Evolutionary conservation across 305 asterid species (phyloP).

Genomic region (Striga hermonthica): DNA sequence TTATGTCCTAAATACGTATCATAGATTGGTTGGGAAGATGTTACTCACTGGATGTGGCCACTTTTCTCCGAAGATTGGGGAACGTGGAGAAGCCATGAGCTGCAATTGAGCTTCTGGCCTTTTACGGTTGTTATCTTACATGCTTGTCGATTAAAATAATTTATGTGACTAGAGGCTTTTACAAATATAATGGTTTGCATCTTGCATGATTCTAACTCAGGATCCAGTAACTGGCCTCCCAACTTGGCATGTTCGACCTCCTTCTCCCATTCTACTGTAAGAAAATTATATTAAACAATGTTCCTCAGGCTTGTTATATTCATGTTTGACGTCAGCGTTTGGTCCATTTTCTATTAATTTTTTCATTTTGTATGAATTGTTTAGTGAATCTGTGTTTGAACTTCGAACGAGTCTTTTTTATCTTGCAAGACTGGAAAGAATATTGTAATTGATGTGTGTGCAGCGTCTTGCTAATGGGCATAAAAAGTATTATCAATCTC

Average conservation of each 20-base stretch:
- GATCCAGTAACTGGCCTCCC: slow-evolving; percentile 96
- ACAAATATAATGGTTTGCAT: slow-evolving; percentile 25
- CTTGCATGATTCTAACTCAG: slow-evolving; percentile 50
- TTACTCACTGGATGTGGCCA: slow-evolving; percentile 99
- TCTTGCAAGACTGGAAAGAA: slow-evolving; percentile 15
- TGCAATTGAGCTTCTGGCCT: slow-evolving; percentile 75
- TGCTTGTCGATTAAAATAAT: slow-evolving; percentile 28
- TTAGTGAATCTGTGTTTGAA: not conserved
- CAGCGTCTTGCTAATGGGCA: slow-evolving; percentile 6
- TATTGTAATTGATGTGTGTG: slow-evolving; percentile 13
- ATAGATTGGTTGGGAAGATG: slow-evolving; percentile 90
- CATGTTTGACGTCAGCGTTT: slow-evolving; percentile 7
- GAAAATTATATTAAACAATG: slow-evolving; percentile 31
- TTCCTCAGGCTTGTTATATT: slow-evolving; percentile 13
- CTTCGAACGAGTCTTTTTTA: not conserved
- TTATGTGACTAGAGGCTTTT: slow-evolving; percentile 13
- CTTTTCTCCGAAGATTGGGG: slow-evolving; percentile 91
- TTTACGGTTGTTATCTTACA: slow-evolving; percentile 62
- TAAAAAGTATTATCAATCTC: slow-evolving; percentile 11
- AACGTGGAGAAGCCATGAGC: slow-evolving; percentile 77
- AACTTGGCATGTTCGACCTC: slow-evolving; percentile 79
- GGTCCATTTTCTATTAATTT: slow-evolving; percentile 15
- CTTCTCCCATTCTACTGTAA: slow-evolving; percentile 84
- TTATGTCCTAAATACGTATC: slow-evolving; percentile 10
- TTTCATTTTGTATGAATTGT: slow-evolving; percentile 7